Conservation (phyloP, 1,284 basidiomycete species). For the Apiotrichum sp. region DNA sequence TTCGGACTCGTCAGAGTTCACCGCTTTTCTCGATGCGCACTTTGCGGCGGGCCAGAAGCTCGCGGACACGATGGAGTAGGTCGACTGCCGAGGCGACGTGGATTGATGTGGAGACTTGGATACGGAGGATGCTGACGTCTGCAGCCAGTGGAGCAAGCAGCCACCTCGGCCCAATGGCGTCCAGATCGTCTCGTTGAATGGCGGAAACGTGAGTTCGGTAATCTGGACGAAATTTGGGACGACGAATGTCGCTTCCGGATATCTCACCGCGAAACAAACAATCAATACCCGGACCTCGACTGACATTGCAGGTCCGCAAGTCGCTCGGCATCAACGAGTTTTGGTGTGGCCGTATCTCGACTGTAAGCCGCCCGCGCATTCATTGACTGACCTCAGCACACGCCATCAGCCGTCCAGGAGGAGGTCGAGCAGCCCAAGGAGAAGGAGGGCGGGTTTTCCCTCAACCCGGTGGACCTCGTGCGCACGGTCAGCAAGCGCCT, state of each 20-base stretch:
- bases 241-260: no score
- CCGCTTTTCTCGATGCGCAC: slow-evolving; percentile 27
- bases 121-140: slow-evolving; percentile 4
- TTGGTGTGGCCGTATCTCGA: slow-evolving; percentile 32
- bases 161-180: slow-evolving; percentile 24
- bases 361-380: neutral
- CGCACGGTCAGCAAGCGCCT: slow-evolving; percentile 4
- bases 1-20: slow-evolving; percentile 20
- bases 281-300: neutral
- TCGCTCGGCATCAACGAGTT: slow-evolving; percentile 28
- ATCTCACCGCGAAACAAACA: no score
- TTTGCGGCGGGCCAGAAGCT: slow-evolving; percentile 28
- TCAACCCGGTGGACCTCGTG: neutral
- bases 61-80: slow-evolving; percentile 30
- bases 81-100: neutral
- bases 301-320: slow-evolving; percentile 33
- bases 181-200: slow-evolving; percentile 24
- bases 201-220: slow-evolving; percentile 12
- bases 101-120: no score
- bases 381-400: slow-evolving; percentile 2
- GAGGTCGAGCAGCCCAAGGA: neutral
- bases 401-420: neutral
- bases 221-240: no score
- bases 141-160: slow-evolving; percentile 30
- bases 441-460: slow-evolving; percentile 11